Evolutionary conservation across 805 yeast species (phyloP).

Genomic region (Ogataea pilisensis): DNA sequence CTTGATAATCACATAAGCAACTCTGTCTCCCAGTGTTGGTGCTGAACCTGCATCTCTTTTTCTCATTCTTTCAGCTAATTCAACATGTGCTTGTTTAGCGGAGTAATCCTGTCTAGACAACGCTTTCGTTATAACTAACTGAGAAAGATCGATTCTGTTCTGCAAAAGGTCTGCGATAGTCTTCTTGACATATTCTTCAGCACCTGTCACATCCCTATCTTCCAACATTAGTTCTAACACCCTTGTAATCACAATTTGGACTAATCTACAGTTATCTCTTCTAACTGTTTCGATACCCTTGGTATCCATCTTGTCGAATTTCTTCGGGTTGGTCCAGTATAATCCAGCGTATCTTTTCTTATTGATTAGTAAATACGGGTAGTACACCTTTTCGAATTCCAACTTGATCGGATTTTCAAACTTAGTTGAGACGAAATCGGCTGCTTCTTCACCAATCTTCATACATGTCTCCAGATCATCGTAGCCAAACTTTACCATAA

Average conservation of each 20-base stretch:
- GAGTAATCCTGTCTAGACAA: constrained; percentile 86
- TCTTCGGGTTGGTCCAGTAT: constrained; percentile 91
- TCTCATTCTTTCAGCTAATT: constrained; percentile 90
- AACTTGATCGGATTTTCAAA: constrained; percentile 86
- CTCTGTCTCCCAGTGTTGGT: constrained; percentile 95
- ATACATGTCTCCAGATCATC: constrained; percentile 77
- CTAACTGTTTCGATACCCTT: constrained; percentile 98
- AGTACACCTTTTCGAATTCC: constrained; percentile 95
- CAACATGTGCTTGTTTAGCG: constrained; percentile 96
- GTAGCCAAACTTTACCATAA: constrained; percentile 95
- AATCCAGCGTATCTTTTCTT: constrained; percentile 97
- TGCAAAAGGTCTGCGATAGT: constrained; percentile 88
- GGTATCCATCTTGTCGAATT: constrained; percentile 94
- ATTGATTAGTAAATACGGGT: constrained; percentile 88
- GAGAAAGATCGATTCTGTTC: constrained; percentile 88
- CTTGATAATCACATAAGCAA: constrained; percentile 88
- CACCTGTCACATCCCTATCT: constrained; percentile 80
- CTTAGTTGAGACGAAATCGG: constrained; percentile 72
- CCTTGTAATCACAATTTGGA: constrained; percentile 90
- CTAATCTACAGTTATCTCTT: constrained; percentile 94
- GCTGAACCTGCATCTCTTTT: constrained; percentile 98
- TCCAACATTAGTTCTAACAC: constrained; percentile 82
- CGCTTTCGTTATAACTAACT: constrained; percentile 89
- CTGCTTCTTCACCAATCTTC: constrained; percentile 93
- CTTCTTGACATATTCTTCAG: constrained; percentile 78